Evolutionary conservation across 495 filamentous ascomycete genomes (phyloP).

Genomic region (Pseudevernia furfuracea): DNA sequence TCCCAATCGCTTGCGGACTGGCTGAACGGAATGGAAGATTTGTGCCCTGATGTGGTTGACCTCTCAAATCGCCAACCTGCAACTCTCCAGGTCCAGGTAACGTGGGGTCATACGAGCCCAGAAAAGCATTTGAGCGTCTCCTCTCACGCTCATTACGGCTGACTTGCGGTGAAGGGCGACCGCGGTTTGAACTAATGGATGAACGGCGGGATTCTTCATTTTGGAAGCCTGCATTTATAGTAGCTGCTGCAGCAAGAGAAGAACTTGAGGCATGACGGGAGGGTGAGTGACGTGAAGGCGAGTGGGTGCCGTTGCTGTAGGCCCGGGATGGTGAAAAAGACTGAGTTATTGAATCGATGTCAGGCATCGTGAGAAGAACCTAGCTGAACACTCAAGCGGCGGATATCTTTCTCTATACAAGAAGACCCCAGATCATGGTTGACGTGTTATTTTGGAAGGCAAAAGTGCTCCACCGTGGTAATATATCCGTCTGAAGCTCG

Average conservation of each 20-base stretch:
- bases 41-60: conserved; percentile 30
- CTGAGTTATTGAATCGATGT: conserved; percentile 68
- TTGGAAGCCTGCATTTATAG: conserved; percentile 63
- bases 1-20: conserved; percentile 53
- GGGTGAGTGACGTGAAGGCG: conserved; percentile 37
- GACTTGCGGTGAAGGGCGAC: conserved; percentile 47
- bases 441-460: not conserved
- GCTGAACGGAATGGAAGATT: conserved; percentile 42
- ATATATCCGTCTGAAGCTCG: too few species aligned
- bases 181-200: conserved; percentile 48
- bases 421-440: not conserved
- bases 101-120: conserved; percentile 62
- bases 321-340: conserved; percentile 42
- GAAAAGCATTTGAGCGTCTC: conserved; percentile 58
- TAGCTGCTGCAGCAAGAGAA: conserved; percentile 59
- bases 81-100: conserved; percentile 57
- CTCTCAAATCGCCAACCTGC: conserved; percentile 37
- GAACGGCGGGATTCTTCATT: conserved; percentile 51
- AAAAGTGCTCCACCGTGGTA: too few species aligned
- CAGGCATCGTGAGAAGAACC: conserved; percentile 35
- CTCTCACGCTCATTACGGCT: conserved; percentile 47
- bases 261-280: conserved; percentile 53
- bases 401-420: not conserved
- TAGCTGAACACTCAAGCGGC: not conserved
- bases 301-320: conserved; percentile 24